Conservation (phyloP, 2,329 filamentous ascomycete species). For the Stenocarpella maydis region DNA sequence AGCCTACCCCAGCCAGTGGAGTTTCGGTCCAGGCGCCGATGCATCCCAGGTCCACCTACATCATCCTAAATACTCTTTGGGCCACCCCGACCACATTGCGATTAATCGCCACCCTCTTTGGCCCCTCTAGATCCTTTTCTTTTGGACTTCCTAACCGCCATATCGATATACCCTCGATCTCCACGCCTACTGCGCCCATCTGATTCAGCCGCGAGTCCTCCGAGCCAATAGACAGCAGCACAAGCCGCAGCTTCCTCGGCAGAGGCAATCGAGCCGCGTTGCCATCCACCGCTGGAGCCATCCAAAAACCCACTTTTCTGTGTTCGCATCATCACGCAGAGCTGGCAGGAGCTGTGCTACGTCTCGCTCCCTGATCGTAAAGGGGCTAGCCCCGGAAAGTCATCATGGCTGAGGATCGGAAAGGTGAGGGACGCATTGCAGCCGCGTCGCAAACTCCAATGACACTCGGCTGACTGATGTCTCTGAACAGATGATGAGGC, state of each 20-base stretch:
- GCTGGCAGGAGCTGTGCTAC: neutral
- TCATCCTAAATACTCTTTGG: slow-evolving; percentile 22
- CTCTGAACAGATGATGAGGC: slow-evolving; percentile 58
- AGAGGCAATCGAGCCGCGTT: slow-evolving; percentile 2
- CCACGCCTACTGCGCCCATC: neutral
- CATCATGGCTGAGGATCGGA: slow-evolving; percentile 35
- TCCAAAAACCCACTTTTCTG: neutral
- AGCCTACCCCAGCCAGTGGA: neutral
- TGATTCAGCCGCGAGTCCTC: neutral
- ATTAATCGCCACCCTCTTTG: neutral
- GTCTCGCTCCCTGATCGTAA: neutral
- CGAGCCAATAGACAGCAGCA: neutral
- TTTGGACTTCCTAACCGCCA: neutral
- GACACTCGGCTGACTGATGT: slow-evolving; percentile 14
- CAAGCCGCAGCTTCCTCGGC: neutral
- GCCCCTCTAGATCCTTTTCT: neutral
- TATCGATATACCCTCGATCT: neutral
- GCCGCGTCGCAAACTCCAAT: slow-evolving; percentile 5
- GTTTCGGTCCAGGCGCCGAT: neutral
- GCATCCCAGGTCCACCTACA: slow-evolving; percentile 16
- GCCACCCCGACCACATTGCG: slow-evolving; percentile 18
- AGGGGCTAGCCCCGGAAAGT: slow-evolving; percentile 18
- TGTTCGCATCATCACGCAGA: neutral
- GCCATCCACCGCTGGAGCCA: neutral
- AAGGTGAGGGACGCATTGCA: slow-evolving; percentile 32